These are phyloP conservation scores for Furcasterigmium sp. DNA, from an alignment of 2,329 filamentous ascomycete genomes.

Conservation along the genomic window DNA sequence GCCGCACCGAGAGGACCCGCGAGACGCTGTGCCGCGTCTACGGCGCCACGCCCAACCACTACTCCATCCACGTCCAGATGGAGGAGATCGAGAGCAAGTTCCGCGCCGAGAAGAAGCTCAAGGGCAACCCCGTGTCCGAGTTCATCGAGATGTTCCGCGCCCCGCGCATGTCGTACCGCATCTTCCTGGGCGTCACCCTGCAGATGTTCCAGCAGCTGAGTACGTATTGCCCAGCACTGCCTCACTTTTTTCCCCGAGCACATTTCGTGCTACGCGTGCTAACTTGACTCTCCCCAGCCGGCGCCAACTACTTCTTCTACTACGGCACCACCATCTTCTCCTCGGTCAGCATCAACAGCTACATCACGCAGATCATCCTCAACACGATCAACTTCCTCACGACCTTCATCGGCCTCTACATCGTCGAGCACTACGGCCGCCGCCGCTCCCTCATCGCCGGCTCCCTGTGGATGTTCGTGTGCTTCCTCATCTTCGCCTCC, in stretches of 20 bases:
- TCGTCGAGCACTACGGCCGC: constrained; percentile 64
- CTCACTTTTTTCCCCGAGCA: neutral
- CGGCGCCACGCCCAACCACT: constrained; percentile 35
- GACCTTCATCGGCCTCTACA: constrained; percentile 63
- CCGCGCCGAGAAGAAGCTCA: constrained; percentile 35
- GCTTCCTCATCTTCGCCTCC: constrained; percentile 54
- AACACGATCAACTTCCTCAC: constrained; percentile 62
- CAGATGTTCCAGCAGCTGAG: constrained; percentile 65
- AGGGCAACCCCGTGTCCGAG: constrained; percentile 32
- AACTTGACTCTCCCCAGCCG: constrained; percentile 23
- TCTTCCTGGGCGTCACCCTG: constrained; percentile 52
- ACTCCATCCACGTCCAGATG: constrained; percentile 40
- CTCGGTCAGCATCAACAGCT: constrained; percentile 49
- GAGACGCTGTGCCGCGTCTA: constrained; percentile 43
- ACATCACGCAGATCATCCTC: constrained; percentile 63
- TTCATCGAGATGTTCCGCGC: constrained; percentile 58
- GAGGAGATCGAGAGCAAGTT: constrained; percentile 50
- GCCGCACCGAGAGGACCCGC: constrained; percentile 39
- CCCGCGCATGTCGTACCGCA: constrained; percentile 59
- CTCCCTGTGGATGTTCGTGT: constrained; percentile 55
- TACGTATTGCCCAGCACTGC: neutral
- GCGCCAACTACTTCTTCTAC: constrained; percentile 64
- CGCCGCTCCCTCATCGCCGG: constrained; percentile 58
- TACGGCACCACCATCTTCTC: constrained; percentile 51
- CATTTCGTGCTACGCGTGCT: constrained; percentile 10